Percentiles rank a stretch among this genome's conserved stretches.
Evolutionary conservation across 192 early-diverging fungal genomes (phyloP).

Genomic region (Coemansia sp.): DNA sequence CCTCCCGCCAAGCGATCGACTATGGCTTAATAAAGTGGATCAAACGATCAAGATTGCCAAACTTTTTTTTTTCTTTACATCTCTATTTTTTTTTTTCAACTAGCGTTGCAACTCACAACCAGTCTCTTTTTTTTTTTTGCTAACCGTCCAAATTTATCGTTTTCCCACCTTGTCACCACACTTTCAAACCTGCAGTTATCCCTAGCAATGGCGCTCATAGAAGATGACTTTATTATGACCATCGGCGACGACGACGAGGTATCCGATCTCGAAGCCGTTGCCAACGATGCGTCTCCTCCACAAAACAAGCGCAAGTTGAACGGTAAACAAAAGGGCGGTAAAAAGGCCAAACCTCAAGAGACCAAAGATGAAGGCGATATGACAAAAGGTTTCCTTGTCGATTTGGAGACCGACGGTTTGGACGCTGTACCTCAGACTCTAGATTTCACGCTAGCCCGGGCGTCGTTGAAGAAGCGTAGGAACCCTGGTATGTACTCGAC

Average conservation of each 20-base stretch:
- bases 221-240: constrained; percentile 72
- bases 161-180: background rate
- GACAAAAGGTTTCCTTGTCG: background rate
- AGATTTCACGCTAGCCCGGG: constrained; percentile 82
- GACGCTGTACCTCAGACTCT: constrained; percentile 66
- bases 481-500: constrained; percentile 43
- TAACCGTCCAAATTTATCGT: background rate
- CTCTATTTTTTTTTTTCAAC: background rate
- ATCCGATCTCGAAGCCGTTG: constrained; percentile 57
- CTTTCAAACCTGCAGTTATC: background rate
- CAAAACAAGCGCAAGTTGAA: constrained; percentile 16
- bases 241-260: constrained; percentile 70
- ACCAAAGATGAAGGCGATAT: constrained; percentile 10
- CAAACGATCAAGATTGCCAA: background rate
- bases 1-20: background rate
- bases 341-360: constrained; percentile 27
- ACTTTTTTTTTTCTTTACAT: background rate
- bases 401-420: constrained; percentile 66
- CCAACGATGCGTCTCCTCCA: constrained; percentile 15
- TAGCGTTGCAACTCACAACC: background rate
- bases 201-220: constrained; percentile 18
- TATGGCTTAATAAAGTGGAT: background rate
- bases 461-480: constrained; percentile 66
- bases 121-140: background rate
- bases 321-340: constrained; percentile 25